Conservation (phyloP, 2,329 filamentous ascomycete genomes). For the Bipolaris gigantea region DNA sequence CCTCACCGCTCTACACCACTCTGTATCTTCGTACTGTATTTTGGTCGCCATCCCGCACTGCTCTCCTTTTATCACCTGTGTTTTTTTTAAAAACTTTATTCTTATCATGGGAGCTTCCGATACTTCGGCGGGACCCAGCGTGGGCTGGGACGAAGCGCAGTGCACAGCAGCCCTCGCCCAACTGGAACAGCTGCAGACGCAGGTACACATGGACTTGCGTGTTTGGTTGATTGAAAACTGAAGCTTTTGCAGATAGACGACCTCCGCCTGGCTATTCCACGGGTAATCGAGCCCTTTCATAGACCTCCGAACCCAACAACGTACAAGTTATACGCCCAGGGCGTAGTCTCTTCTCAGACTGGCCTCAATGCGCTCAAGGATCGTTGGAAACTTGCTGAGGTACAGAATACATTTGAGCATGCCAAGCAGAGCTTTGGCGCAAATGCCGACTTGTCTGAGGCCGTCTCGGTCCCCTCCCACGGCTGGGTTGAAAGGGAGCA, state of each 20-base stretch:
- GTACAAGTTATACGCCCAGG: slow-evolving; percentile 45
- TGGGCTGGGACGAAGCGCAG: slow-evolving; percentile 45
- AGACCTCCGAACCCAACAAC: slow-evolving; percentile 34
- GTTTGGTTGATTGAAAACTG: not conserved
- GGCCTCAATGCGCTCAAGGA: slow-evolving; percentile 44
- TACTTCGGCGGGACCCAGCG: slow-evolving; percentile 17
- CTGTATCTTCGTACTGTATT: not conserved
- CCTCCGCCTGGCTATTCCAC: slow-evolving; percentile 49
- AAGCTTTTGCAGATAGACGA: slow-evolving; percentile 43
- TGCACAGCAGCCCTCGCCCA: slow-evolving; percentile 49
- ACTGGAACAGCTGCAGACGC: slow-evolving; percentile 49
- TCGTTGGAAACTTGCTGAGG: slow-evolving; percentile 44
- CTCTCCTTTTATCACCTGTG: not conserved
- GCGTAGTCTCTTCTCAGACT: slow-evolving; percentile 40
- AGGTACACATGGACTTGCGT: slow-evolving; percentile 33
- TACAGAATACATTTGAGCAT: slow-evolving; percentile 41
- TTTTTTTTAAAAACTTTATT: not conserved
- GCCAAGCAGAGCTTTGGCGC: slow-evolving; percentile 41
- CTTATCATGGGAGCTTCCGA: slow-evolving; percentile 28
- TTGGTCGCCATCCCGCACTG: not conserved
- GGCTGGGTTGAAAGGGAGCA: slow-evolving; percentile 44
- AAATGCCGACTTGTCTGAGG: slow-evolving; percentile 44
- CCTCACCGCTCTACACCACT: slow-evolving; percentile 1
- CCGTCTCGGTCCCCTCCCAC: slow-evolving; percentile 38
- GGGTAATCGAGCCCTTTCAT: slow-evolving; percentile 47